Evolutionary conservation across 1,284 basidiomycete species (phyloP).

Genomic region (Ganoderma boninense): DNA sequence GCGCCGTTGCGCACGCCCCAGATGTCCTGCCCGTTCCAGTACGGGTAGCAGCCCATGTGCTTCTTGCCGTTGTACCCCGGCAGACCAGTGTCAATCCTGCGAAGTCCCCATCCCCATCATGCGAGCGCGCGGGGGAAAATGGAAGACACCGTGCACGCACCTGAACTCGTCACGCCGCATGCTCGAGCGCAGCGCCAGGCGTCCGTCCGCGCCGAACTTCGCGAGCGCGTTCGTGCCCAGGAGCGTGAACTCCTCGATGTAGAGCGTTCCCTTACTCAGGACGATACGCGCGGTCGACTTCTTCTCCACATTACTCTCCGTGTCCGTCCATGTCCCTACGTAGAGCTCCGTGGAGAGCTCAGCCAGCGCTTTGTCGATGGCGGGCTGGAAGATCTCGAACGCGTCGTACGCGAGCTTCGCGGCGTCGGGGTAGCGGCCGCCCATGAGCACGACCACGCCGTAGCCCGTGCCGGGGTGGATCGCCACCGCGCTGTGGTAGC

Average conservation of each 20-base stretch:
- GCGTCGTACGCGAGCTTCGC: conserved; percentile 47
- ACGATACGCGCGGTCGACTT: conserved; percentile 38
- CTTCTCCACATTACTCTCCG: conserved; percentile 10
- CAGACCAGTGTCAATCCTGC: conserved; percentile 33
- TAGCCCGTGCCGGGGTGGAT: conserved; percentile 55
- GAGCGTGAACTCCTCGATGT: conserved; percentile 43
- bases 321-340: conserved; percentile 45
- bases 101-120: background rate
- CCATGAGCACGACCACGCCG: conserved; percentile 55
- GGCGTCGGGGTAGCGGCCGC: conserved; percentile 50
- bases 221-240: conserved; percentile 44
- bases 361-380: conserved; percentile 47
- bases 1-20: conserved; percentile 34
- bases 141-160: conserved; percentile 28
- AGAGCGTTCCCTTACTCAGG: conserved; percentile 44
- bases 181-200: conserved; percentile 47
- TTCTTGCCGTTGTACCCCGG: conserved; percentile 58
- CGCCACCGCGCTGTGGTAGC: conserved; percentile 54
- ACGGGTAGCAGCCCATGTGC: conserved; percentile 43
- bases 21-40: conserved; percentile 37
- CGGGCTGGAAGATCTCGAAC: conserved; percentile 49
- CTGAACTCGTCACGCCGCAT: conserved; percentile 50
- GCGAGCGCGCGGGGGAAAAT: too few relatives aligned
- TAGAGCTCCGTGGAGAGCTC: conserved; percentile 43
- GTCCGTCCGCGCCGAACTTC: conserved; percentile 34